Evolutionary conservation across 441 rosid species (phyloP).

Genomic region (Flueggea neowawraea): DNA sequence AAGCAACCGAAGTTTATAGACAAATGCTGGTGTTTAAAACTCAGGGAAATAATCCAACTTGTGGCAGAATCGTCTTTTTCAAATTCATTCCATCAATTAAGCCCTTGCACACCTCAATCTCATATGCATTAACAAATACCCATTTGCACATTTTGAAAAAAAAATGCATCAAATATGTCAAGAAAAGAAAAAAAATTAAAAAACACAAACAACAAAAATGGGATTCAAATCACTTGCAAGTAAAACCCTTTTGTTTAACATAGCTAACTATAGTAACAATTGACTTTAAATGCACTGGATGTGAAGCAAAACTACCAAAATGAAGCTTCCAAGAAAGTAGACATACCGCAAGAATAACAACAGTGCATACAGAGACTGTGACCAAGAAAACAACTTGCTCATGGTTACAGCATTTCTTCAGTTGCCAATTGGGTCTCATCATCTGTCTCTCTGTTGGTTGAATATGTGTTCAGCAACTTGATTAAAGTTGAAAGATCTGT

Average conservation of each 20-base stretch:
- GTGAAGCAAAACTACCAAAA: not conserved
- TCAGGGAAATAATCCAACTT: too few species aligned
- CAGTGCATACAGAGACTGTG: slow-evolving; percentile 66
- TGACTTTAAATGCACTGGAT: not conserved
- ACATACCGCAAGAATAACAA: slow-evolving; percentile 74
- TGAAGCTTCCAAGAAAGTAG: not conserved
- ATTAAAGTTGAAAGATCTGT: not conserved
- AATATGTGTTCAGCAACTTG: too few species aligned
- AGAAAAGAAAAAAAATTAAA: not conserved
- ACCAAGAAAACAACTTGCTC: slow-evolving; percentile 58
- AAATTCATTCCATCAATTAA: too few species aligned
- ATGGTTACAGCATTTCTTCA: slow-evolving; percentile 67
- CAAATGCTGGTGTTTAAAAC: too few species aligned
- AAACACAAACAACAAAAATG: not conserved
- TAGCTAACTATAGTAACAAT: too few species aligned
- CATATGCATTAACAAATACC: slow-evolving; percentile 1
- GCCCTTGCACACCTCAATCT: not conserved
- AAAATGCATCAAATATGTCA: not conserved
- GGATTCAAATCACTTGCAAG: too few species aligned
- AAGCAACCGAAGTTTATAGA: not conserved
- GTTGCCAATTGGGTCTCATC: slow-evolving; percentile 70
- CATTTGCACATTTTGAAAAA: slow-evolving; percentile 1
- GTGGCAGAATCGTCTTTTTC: too few species aligned
- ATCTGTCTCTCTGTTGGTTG: not conserved
- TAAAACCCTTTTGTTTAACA: too few species aligned